Conservation (phyloP, 2,329 filamentous ascomycete species). For the Ceratocystis harringtonii region DNA sequence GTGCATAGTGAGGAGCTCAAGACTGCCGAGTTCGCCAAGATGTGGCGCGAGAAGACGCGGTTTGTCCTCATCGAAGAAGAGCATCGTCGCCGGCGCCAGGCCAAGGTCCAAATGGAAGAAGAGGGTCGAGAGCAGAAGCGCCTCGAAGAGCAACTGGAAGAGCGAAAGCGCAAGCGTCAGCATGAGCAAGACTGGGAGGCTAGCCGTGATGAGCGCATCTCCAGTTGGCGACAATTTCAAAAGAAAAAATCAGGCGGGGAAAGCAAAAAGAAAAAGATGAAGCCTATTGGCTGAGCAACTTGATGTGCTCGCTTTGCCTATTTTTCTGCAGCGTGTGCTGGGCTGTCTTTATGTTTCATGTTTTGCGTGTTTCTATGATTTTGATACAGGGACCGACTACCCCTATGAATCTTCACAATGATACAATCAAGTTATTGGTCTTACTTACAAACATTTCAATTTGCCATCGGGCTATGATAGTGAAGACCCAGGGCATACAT, state of each 20-base stretch:
- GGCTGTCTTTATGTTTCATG: not conserved
- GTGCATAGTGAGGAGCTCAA: slow-evolving; percentile 76
- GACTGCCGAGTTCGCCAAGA: slow-evolving; percentile 63
- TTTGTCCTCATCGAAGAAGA: slow-evolving; percentile 89
- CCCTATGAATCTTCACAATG: not conserved
- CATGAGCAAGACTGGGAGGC: slow-evolving; percentile 93
- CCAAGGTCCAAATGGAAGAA: slow-evolving; percentile 92
- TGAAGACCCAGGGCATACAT: not conserved
- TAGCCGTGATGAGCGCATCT: slow-evolving; percentile 78
- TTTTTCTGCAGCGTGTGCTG: not conserved
- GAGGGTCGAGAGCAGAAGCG: slow-evolving; percentile 79
- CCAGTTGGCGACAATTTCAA: slow-evolving; percentile 84
- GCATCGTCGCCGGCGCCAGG: slow-evolving; percentile 63
- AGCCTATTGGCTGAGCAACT: slow-evolving; percentile 39
- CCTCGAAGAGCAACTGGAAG: slow-evolving; percentile 70
- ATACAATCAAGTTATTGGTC: not conserved
- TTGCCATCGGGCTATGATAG: not conserved
- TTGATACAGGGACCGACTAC: not conserved
- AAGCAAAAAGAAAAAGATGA: slow-evolving; percentile 59
- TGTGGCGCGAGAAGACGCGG: slow-evolving; percentile 83
- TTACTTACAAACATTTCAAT: not conserved
- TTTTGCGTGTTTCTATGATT: slow-evolving; percentile 7
- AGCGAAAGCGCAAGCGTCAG: slow-evolving; percentile 71
- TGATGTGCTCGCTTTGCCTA: not conserved
- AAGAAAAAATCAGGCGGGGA: slow-evolving; percentile 49